Evolutionary conservation across 768 basidiomycete species (phyloP).

Genomic region (Suillus plorans): DNA sequence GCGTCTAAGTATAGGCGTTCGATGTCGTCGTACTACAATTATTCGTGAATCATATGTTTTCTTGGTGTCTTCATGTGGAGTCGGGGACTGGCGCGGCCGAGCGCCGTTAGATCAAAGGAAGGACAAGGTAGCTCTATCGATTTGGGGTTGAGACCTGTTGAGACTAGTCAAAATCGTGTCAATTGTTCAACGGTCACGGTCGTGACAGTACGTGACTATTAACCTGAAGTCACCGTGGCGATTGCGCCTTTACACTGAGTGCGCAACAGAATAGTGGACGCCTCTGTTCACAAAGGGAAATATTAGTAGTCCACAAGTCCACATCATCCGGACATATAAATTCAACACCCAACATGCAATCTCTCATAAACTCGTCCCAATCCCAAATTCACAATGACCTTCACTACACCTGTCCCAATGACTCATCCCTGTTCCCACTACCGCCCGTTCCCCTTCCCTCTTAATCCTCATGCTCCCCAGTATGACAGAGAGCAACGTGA

Average conservation of each 20-base stretch:
- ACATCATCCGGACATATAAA: neutral
- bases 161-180: too few relatives aligned
- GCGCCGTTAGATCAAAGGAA: too few relatives aligned
- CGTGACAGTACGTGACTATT: too few relatives aligned
- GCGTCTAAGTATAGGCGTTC: neutral
- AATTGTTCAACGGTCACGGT: too few relatives aligned
- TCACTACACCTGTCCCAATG: neutral
- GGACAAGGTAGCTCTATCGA: too few relatives aligned
- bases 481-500: conserved; percentile 16
- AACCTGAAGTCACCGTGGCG: too few relatives aligned
- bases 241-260: too few relatives aligned
- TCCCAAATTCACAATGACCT: neutral
- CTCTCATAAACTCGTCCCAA: neutral
- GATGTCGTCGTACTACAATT: neutral
- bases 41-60: neutral
- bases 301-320: neutral
- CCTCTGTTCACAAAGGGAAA: neutral
- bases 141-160: too few relatives aligned
- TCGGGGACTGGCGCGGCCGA: too few relatives aligned
- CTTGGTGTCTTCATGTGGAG: neutral
- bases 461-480: conserved; percentile 22
- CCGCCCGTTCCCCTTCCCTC: neutral
- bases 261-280: too few relatives aligned
- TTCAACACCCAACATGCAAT: neutral
- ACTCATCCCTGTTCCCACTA: neutral